These are phyloP conservation scores for Pleurotus ostreatus DNA, from an alignment of 768 basidiomycete genomes.

Conservation along the genomic window DNA sequence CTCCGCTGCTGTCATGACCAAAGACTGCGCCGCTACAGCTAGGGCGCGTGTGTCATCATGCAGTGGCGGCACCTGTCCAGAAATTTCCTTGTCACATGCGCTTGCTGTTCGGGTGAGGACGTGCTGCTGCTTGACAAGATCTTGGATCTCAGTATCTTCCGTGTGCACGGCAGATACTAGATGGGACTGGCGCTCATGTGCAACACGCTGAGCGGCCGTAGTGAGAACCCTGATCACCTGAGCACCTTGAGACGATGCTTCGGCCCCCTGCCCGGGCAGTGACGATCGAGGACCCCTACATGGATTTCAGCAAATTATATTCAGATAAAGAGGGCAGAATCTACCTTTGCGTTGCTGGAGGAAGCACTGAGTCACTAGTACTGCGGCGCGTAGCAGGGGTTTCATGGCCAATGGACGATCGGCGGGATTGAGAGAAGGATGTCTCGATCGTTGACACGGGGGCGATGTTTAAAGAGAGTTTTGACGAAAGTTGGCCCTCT, in stretches of 20 bases:
- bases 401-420: slow-evolving; percentile 38
- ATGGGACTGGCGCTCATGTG: slow-evolving; percentile 68
- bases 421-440: slow-evolving; percentile 35
- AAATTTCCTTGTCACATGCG: slow-evolving; percentile 69
- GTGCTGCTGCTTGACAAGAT: slow-evolving; percentile 77
- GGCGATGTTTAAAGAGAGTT: slow-evolving; percentile 69
- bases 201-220: slow-evolving; percentile 73
- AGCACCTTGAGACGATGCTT: slow-evolving; percentile 43
- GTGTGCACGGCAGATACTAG: slow-evolving; percentile 48
- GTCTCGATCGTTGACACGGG: slow-evolving; percentile 48
- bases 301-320: neutral
- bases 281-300: slow-evolving; percentile 14
- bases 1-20: slow-evolving; percentile 80
- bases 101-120: slow-evolving; percentile 67
- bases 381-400: slow-evolving; percentile 34
- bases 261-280: neutral
- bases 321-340: neutral
- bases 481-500: slow-evolving; percentile 64
- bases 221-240: slow-evolving; percentile 78
- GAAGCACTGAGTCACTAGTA: slow-evolving; percentile 45
- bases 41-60: slow-evolving; percentile 36
- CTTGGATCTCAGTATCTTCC: slow-evolving; percentile 50
- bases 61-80: slow-evolving; percentile 47
- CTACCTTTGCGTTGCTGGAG: slow-evolving; percentile 34
- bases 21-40: slow-evolving; percentile 75